A percentile compares a stretch with the other conserved stretches of the same genome.
Evolutionary conservation across 257 asterid genomes (phyloP).

Genomic region (Solanum tacnaense): DNA sequence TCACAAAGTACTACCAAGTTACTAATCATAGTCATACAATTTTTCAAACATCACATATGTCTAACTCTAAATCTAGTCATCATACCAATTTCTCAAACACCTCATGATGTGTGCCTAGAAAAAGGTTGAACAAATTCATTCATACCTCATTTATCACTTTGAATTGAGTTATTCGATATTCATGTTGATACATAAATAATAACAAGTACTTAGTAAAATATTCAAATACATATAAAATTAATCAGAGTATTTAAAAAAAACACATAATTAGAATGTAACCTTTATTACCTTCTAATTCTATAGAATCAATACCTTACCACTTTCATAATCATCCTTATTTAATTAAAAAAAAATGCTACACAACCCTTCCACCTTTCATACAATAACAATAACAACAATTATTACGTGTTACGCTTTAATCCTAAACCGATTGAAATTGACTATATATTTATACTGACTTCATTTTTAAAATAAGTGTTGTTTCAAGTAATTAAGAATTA

Average conservation of each 20-base stretch:
- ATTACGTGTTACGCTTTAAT: background rate
- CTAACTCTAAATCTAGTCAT: background rate
- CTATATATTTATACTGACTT: background rate
- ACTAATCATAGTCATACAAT: background rate
- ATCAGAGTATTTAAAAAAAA: no score
- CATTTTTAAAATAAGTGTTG: background rate
- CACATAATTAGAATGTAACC: background rate
- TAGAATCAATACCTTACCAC: background rate
- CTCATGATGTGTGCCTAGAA: background rate
- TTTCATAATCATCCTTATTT: background rate
- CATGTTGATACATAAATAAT: background rate
- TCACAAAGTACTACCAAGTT: no score
- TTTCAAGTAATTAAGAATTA: no score
- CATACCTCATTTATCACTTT: background rate
- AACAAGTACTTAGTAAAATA: background rate
- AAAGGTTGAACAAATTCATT: background rate
- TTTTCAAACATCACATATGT: background rate
- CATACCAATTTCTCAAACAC: background rate
- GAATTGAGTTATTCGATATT: background rate
- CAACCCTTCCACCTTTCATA: background rate
- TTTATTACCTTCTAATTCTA: background rate
- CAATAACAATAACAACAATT: background rate
- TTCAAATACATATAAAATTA: background rate
- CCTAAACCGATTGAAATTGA: background rate
- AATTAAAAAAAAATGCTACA: background rate